Evolutionary conservation across 2,329 filamentous ascomycete species (phyloP), one percentile per base, ranked within the genome.

Genomic region (Sporothrix mexicana): DNA sequence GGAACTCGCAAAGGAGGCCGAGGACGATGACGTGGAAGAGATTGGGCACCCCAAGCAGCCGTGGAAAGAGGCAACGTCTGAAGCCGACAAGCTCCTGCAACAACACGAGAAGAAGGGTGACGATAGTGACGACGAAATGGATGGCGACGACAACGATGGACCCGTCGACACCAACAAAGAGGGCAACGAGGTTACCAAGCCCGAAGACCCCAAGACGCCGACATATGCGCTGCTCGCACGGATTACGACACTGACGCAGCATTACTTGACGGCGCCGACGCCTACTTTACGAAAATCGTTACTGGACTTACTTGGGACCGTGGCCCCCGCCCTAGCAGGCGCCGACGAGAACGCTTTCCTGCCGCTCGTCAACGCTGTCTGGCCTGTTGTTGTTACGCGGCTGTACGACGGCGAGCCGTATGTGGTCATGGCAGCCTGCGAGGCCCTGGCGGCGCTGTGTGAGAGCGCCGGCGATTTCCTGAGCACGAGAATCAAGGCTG

Each of bases 231-330:
- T 98, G 12, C 88, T 98, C 3, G 86, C 94, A 47, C 91, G 91
- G 73, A 96, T 99, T 72, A 90, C 94, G 30, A 88, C 88, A 67
- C 89, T 97, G 0, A 95, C 94, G 5, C 95, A 97, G 78, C 91
- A 97, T 79, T 96, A 98, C 80, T 88, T 99, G 12, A 94, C 95
- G 6, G 95, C 94, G 0, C 91, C 93, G 0, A 95, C 94, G 0
- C 90, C 95, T 0, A 88, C 89, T 12, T 87, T 99, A 9, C 91
- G 95, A 55, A 90, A 90, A 43, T 93, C 92, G 0, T 86, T 99
- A 3, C 88, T 99, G 10, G 88, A 89, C 17, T 88, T 98, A 6
- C 87, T 98, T 13, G 84, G 87, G 36, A 93, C 90, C 0, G 91
- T 94, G 2, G 88, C 92, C 4, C 88, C 91, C 0, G 87, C 92